Percentiles rank a stretch among this genome's conserved stretches.
phyloP scores from a whole-genome alignment of 2,329 filamentous ascomycete species.

The Ascochyta clinopodiicola region DNA sequence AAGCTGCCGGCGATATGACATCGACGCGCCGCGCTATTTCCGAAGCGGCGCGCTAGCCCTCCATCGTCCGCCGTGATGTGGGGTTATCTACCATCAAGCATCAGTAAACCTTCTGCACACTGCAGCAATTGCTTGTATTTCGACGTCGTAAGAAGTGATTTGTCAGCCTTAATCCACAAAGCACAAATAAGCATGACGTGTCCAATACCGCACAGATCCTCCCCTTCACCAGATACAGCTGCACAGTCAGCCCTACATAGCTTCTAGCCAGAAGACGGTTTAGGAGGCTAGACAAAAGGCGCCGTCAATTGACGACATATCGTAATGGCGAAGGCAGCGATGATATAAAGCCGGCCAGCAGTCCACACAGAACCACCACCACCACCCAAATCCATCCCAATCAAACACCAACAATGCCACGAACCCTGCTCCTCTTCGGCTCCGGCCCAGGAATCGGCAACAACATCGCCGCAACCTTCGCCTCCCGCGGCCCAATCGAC shows the following conservation, averaged over 20 bases:
- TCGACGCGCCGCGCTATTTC: constrained; percentile 10
- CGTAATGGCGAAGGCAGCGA: not conserved
- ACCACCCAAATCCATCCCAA: not conserved
- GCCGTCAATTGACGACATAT: not conserved
- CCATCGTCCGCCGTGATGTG: not conserved
- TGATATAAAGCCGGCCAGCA: not conserved
- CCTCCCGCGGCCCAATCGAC: constrained; percentile 51
- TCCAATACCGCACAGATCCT: not conserved
- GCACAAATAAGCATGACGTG: not conserved
- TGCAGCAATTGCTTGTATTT: not conserved
- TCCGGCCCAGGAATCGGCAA: constrained; percentile 59
- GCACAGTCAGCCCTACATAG: not conserved
- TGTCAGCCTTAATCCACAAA: not conserved
- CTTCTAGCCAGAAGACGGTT: not conserved
- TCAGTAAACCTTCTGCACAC: constrained; percentile 1
- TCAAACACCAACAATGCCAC: constrained; percentile 17
- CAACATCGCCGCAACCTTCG: constrained; percentile 51
- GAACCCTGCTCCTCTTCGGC: constrained; percentile 52
- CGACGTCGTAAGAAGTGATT: not conserved
- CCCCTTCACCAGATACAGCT: not conserved
- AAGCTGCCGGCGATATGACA: constrained; percentile 13
- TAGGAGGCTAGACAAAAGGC: not conserved
- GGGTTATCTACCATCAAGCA: not conserved
- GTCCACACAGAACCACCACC: not conserved
- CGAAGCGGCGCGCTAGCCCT: not conserved